Percentiles rank a stretch among this genome's conserved stretches.
phyloP scores from a whole-genome alignment of 176 grass and related monocot genomes.

The Avena insularis region DNA sequence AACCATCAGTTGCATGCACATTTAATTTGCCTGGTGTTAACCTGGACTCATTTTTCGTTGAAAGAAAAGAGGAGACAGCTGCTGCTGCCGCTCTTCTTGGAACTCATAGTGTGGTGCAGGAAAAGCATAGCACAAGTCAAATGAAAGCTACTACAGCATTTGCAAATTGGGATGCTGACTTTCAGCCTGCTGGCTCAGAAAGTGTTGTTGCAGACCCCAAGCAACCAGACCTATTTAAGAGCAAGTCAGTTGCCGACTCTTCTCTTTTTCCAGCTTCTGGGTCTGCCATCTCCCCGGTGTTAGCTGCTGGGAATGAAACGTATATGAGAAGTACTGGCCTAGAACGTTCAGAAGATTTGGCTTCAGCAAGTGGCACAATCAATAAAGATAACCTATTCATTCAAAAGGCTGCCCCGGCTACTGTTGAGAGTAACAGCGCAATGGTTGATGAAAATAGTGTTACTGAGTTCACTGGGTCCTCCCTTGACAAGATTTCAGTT shows the following conservation, averaged over 20 bases:
- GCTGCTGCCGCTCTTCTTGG: slow-evolving; percentile 20
- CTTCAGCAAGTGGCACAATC: slow-evolving; percentile 39
- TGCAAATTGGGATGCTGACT: slow-evolving; percentile 83
- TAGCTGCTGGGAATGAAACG: slow-evolving; percentile 53
- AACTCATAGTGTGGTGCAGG: slow-evolving; percentile 38
- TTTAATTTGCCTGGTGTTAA: slow-evolving; percentile 62
- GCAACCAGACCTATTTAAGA: slow-evolving; percentile 65
- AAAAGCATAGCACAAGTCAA: slow-evolving; percentile 45
- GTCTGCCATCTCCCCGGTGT: slow-evolving; percentile 25
- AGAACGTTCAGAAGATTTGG: slow-evolving; percentile 48
- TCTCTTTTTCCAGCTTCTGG: slow-evolving; percentile 38
- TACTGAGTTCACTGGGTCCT: slow-evolving; percentile 41
- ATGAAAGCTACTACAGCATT: slow-evolving; percentile 58
- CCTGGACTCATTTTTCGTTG: slow-evolving; percentile 64
- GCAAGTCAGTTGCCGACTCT: slow-evolving; percentile 30
- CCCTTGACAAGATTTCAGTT: slow-evolving; percentile 35
- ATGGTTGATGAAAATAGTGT: slow-evolving; percentile 40
- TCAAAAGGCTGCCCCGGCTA: slow-evolving; percentile 38
- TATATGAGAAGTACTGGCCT: slow-evolving; percentile 21
- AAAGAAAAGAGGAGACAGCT: slow-evolving; percentile 59
- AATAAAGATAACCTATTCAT: slow-evolving; percentile 47
- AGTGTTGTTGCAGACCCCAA: slow-evolving; percentile 35
- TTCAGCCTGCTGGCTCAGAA: slow-evolving; percentile 54
- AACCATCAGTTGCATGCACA: slow-evolving; percentile 41
- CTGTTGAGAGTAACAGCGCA: slow-evolving; percentile 18